Base-by-base conservation (phyloP, 495 filamentous ascomycete genomes). In the Penicillium coprophilum region DNA sequence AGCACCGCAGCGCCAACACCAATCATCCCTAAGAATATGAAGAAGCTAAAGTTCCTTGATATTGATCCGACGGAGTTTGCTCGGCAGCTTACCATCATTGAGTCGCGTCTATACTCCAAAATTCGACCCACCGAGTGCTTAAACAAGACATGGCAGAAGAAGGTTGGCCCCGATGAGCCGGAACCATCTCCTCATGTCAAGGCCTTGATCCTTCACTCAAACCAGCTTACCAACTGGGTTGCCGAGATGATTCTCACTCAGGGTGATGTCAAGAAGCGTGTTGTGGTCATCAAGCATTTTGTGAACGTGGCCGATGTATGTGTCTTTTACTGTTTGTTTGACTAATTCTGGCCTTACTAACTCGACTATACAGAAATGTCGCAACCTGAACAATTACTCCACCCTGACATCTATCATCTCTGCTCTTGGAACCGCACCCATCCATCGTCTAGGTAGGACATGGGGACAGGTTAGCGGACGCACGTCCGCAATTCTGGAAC, bases 231-330 rank as follows among this genome's bases (percentile, higher is more conserved):
- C 19, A 98, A 97, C 71, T 97, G 95, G 95, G 94, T 98, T 51
- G 94, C 94, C n/a, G 92, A 98, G 70, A 97, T 97, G 94, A 97
- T 98, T 62, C 77, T 98, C 63, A 91, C 85, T 3, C 95, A 98
- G 69, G 79, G 82, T 31, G 94, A 97, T 69, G 90, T 96, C 47
- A 94, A 92, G 77, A 96, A 96, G 71, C 83, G 94, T 57, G 94
- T 97, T 27, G 87, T 95, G 19, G 95, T 98, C 38, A 97, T 98
- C 72, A 97, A 97, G 69, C 95, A 97, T 72, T 98, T 97, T 73
- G 91, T 98, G 32, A 85, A 87, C 44, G 90, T 98, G 31, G 94
- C 94, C 59, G 95, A 98, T 79, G 91, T 95, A 69, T 15, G 59
- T 56, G 53, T 20, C 11, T 28, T 41, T 17, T 39, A 43, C 39